These are phyloP conservation scores for Vinca minor DNA, from an alignment of 257 asterid genomes.

Conservation along the genomic window DNA sequence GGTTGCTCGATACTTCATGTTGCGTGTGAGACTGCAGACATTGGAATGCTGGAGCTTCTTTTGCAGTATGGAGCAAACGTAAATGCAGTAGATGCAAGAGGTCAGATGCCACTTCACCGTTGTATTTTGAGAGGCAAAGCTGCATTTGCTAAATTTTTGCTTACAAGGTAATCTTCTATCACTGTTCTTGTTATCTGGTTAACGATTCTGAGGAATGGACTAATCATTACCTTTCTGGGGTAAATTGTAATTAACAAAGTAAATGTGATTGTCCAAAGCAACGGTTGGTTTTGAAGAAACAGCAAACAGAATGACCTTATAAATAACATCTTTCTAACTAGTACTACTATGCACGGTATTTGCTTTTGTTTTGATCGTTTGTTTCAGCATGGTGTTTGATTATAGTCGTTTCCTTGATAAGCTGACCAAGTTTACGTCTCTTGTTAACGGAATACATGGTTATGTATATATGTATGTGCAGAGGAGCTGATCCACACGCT, in stretches of 20 bases:
- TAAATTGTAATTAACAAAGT: not conserved
- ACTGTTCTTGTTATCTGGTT: not conserved
- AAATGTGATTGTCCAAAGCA: not conserved
- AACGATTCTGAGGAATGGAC: not conserved
- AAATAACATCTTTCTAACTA: not conserved
- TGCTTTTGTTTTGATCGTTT: not conserved
- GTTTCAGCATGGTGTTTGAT: not conserved
- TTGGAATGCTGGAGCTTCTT: constrained; percentile 95
- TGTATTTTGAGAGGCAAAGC: constrained; percentile 59
- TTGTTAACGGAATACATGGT: not conserved
- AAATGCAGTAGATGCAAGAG: constrained; percentile 64
- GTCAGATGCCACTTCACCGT: constrained; percentile 71
- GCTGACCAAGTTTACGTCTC: not conserved
- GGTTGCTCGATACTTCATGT: constrained; percentile 86
- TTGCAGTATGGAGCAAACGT: constrained; percentile 84
- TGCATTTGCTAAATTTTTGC: constrained; percentile 64
- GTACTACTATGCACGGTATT: not conserved
- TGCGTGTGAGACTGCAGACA: constrained; percentile 85
- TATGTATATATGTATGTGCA: constrained; percentile 23
- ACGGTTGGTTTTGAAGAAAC: not conserved
- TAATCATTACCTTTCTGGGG: not conserved
- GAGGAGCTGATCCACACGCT: constrained; percentile 87
- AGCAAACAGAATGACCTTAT: not conserved
- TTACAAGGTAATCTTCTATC: constrained; percentile 50
- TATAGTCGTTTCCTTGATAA: not conserved